These are phyloP conservation scores for Cladophialophora bantiana DNA, from an alignment of 2,329 filamentous ascomycete genomes.

Conservation along the genomic window DNA sequence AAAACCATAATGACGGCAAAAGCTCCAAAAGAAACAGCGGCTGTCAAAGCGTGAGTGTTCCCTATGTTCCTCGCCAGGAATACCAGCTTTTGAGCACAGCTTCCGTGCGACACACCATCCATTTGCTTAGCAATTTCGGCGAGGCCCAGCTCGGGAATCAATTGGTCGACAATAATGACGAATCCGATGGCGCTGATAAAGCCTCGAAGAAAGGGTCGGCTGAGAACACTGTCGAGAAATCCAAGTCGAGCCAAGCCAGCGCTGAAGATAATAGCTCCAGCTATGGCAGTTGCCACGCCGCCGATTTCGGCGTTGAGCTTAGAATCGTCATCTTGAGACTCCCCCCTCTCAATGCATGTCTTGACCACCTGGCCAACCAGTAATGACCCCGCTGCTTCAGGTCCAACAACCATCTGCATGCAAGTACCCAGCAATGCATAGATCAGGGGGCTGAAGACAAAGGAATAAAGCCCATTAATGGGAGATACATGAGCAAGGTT, in stretches of 20 bases:
- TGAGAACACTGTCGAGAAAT: slow-evolving; percentile 93
- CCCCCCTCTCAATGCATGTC: slow-evolving; percentile 73
- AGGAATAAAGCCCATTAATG: slow-evolving; percentile 92
- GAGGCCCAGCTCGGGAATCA: slow-evolving; percentile 88
- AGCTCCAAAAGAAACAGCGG: slow-evolving; percentile 76
- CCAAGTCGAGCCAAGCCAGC: slow-evolving; percentile 85
- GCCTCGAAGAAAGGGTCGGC: slow-evolving; percentile 86
- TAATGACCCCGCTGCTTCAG: slow-evolving; percentile 90
- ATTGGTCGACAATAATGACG: slow-evolving; percentile 93
- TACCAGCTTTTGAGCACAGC: slow-evolving; percentile 81
- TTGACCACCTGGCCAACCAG: slow-evolving; percentile 88
- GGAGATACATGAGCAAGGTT: slow-evolving; percentile 93
- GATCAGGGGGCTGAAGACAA: slow-evolving; percentile 88
- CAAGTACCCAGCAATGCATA: slow-evolving; percentile 92
- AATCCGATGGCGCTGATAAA: slow-evolving; percentile 98
- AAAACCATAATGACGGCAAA: slow-evolving; percentile 92
- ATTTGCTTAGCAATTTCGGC: slow-evolving; percentile 67
- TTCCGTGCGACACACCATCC: slow-evolving; percentile 74
- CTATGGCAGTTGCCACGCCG: slow-evolving; percentile 85
- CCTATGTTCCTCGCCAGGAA: slow-evolving; percentile 75
- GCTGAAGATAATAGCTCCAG: slow-evolving; percentile 85
- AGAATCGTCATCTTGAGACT: slow-evolving; percentile 69
- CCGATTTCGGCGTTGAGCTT: slow-evolving; percentile 81
- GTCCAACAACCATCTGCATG: slow-evolving; percentile 91
- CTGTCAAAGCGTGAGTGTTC: slow-evolving; percentile 76